Conservation (phyloP, 2,329 filamentous ascomycete species). For the Nigrospora osmanthi region DNA sequence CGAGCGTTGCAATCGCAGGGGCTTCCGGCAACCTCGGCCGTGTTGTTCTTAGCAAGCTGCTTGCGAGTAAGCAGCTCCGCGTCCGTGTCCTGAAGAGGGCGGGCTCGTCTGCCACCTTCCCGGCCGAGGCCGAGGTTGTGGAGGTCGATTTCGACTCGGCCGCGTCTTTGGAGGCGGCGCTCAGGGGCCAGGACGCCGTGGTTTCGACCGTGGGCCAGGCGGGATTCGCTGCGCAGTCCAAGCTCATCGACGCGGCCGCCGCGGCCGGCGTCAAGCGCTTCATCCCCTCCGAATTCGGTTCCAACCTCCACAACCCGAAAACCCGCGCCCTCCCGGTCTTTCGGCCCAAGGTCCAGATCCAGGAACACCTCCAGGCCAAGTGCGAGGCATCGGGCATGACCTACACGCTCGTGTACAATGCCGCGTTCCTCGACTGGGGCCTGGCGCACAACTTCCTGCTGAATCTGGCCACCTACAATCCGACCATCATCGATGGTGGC, state of each 20-base stretch:
- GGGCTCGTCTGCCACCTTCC: conserved; percentile 25
- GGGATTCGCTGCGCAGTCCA: conserved; percentile 34
- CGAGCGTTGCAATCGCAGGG: conserved; percentile 5
- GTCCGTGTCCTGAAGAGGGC: conserved; percentile 47
- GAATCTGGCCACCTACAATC: conserved; percentile 1
- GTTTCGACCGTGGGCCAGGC: conserved; percentile 33
- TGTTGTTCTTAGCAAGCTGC: conserved; percentile 24
- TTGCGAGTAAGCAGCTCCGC: conserved; percentile 28
- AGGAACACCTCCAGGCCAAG: conserved; percentile 6
- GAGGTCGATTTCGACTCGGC: conserved; percentile 37
- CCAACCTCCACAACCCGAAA: conserved; percentile 18
- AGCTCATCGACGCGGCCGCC: conserved; percentile 49
- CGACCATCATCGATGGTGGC: conserved; percentile 38
- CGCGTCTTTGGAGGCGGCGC: conserved; percentile 36
- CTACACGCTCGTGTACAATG: conserved; percentile 29
- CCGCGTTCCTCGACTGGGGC: conserved; percentile 15
- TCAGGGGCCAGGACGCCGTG: conserved; percentile 49
- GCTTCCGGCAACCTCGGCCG: conserved; percentile 23
- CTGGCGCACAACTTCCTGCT: conserved; percentile 4
- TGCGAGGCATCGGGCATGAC: neutral
- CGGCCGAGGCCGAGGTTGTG: conserved; percentile 29
- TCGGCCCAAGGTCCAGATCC: conserved; percentile 7
- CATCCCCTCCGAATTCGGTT: conserved; percentile 50
- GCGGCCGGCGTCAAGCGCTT: conserved; percentile 54
- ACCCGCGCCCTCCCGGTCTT: conserved; percentile 8